Evolutionary conservation across 192 early-diverging fungal species (phyloP), one percentile per base, ranked within the genome.

Genomic region (Mortierella antarctica): DNA sequence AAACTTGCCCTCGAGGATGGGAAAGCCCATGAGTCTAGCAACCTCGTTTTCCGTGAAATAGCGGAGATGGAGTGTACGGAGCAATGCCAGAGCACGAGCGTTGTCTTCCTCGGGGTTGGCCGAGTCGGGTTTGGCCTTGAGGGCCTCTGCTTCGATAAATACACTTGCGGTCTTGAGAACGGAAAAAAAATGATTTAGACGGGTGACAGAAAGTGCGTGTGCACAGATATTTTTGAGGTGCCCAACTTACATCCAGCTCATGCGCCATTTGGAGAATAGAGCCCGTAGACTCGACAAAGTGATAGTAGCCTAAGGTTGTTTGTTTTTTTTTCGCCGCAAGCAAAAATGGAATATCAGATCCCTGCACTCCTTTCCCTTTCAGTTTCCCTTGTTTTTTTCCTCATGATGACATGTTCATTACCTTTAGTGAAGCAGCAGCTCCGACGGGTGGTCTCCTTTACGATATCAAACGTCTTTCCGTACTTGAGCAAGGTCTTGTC

Each of bases 341-440:
- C 1, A 31, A 31, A 31, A 31, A 2, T 31, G 31, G 31, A 31
- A 31, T 3, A 3, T 31, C 31, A 31, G 31, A 3, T 31, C 31
- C 31, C 31, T 3, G 1, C 31, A 2, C 31, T 31, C 31, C 31
- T 2, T 31, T 31, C 3, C 31, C 31, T 31, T 31, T 31, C 31
- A 3, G 31, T 3, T 31, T 31, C 31, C 31, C 3, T 3, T 31
- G 3, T 3, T 31, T 31, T 31, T 31, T 31, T 31, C 31, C 31
- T 31, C 31, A 31, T 31, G 31, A 31, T 31, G 31, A 31, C 31
- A 31, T 31, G 31, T 1, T 17, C n/a, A 8, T 55, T 59, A 82
- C 86, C 91, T 83, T 95, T 95, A 15, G 94, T 95, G 69, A 95
- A 95, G 74, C 94, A 95, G 67, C 92, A 94, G 20, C 92, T 91